Evolutionary conservation across 2,329 filamentous ascomycete genomes (phyloP).

Genomic region (Ampelomyces quisqualis): DNA sequence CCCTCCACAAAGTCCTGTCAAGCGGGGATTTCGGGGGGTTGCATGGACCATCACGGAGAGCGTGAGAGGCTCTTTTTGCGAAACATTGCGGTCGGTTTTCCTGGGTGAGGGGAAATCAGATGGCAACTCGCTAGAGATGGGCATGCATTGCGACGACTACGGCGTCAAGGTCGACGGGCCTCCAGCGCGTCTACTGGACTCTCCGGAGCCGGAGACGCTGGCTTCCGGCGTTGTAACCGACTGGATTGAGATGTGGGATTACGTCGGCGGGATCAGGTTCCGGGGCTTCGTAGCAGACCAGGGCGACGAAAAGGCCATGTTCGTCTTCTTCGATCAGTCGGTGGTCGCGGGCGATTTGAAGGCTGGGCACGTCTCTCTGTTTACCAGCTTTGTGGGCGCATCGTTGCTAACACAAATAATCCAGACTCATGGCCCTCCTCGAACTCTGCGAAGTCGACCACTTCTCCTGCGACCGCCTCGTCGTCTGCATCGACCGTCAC

Average conservation of each 20-base stretch:
- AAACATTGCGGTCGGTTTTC: constrained; percentile 90
- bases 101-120: constrained; percentile 88
- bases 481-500: constrained; percentile 76
- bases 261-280: constrained; percentile 79
- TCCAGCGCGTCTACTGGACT: constrained; percentile 29
- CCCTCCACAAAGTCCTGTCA: constrained; percentile 84
- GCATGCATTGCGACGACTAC: constrained; percentile 57
- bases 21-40: too few species aligned
- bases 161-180: constrained; percentile 26
- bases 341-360: constrained; percentile 77
- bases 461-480: constrained; percentile 73
- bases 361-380: constrained; percentile 66
- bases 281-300: constrained; percentile 78
- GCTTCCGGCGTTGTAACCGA: constrained; percentile 51
- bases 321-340: constrained; percentile 81
- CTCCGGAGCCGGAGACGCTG: constrained; percentile 34
- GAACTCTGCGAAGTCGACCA: constrained; percentile 74
- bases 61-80: constrained; percentile 99
- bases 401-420: constrained; percentile 14
- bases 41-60: constrained; percentile 95
- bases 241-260: constrained; percentile 83
- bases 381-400: not conserved
- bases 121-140: constrained; percentile 83
- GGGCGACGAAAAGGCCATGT: constrained; percentile 70
- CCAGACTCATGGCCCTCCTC: constrained; percentile 74